Evolutionary conservation across 2,329 filamentous ascomycete genomes (phyloP).

Genomic region (Pezicula carpinea): DNA sequence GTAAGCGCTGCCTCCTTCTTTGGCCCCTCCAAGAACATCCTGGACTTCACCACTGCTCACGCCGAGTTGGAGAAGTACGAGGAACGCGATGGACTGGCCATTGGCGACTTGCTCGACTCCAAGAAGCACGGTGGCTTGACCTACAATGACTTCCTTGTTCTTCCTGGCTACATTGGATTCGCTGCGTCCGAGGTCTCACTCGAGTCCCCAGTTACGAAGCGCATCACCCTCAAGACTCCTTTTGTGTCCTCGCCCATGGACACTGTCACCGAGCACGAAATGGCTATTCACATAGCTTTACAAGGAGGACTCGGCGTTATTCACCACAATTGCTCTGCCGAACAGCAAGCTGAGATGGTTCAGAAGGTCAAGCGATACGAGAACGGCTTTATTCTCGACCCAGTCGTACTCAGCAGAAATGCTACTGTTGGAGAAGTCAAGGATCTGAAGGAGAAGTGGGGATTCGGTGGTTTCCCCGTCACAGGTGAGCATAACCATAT

Average conservation of each 20-base stretch:
- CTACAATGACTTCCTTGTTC: slow-evolving; percentile 97
- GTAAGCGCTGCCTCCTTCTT: slow-evolving; percentile 45
- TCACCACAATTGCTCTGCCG: slow-evolving; percentile 98
- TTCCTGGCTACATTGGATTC: slow-evolving; percentile 98
- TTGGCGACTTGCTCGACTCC: slow-evolving; percentile 84
- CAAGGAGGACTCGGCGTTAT: slow-evolving; percentile 90
- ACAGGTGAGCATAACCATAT: slow-evolving; percentile 71
- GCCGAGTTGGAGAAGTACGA: slow-evolving; percentile 80
- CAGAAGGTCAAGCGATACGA: slow-evolving; percentile 98
- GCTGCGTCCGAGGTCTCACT: slow-evolving; percentile 83
- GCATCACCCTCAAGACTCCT: slow-evolving; percentile 92
- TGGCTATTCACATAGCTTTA: slow-evolving; percentile 96
- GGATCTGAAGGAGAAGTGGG: slow-evolving; percentile 94
- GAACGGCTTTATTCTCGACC: slow-evolving; percentile 97
- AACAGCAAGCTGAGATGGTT: slow-evolving; percentile 97
- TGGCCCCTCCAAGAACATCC: slow-evolving; percentile 43
- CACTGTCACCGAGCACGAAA: slow-evolving; percentile 98
- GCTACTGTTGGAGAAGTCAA: slow-evolving; percentile 90
- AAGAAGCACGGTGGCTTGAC: slow-evolving; percentile 89
- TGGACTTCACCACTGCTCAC: slow-evolving; percentile 72
- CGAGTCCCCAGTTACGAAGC: slow-evolving; percentile 90
- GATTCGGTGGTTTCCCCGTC: slow-evolving; percentile 96
- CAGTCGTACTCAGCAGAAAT: slow-evolving; percentile 80
- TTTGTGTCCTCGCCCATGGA: slow-evolving; percentile 99
- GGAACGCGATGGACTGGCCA: slow-evolving; percentile 78